These are phyloP conservation scores for Uncinocarpus reesii DNA, from an alignment of 2,329 filamentous ascomycete genomes.

Conservation along the genomic window DNA sequence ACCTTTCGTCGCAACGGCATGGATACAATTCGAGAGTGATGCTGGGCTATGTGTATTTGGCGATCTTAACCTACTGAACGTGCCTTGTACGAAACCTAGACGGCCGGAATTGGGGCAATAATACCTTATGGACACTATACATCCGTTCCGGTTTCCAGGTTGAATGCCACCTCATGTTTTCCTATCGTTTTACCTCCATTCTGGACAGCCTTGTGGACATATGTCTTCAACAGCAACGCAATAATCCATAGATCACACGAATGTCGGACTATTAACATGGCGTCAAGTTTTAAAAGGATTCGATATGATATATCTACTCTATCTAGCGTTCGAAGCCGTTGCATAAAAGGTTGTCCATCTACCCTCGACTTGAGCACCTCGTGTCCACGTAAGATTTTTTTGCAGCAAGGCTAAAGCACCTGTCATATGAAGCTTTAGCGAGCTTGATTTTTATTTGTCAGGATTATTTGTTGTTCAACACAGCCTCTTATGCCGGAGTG, in stretches of 20 bases:
- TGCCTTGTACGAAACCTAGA: too few relatives aligned
- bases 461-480: neutral
- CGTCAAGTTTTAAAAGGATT: neutral
- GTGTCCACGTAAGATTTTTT: neutral
- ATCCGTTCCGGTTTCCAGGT: too few relatives aligned
- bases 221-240: neutral
- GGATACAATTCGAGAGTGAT: neutral
- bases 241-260: neutral
- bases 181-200: too few relatives aligned
- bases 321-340: neutral
- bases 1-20: neutral
- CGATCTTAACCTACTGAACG: too few relatives aligned
- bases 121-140: too few relatives aligned
- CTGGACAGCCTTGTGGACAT: too few relatives aligned
- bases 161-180: too few relatives aligned
- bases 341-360: neutral
- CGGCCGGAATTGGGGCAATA: too few relatives aligned
- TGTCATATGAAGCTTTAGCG: neutral
- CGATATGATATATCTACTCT: slow-evolving; percentile 3
- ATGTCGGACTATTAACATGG: neutral
- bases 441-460: too few relatives aligned
- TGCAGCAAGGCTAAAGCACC: neutral
- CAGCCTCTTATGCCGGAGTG: neutral
- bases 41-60: too few relatives aligned
- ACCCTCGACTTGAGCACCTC: neutral